Percentiles rank a stretch among this genome's conserved stretches.
Conservation (phyloP, 2,329 filamentous ascomycete genomes). For the Cladosporium sp. region DNA sequence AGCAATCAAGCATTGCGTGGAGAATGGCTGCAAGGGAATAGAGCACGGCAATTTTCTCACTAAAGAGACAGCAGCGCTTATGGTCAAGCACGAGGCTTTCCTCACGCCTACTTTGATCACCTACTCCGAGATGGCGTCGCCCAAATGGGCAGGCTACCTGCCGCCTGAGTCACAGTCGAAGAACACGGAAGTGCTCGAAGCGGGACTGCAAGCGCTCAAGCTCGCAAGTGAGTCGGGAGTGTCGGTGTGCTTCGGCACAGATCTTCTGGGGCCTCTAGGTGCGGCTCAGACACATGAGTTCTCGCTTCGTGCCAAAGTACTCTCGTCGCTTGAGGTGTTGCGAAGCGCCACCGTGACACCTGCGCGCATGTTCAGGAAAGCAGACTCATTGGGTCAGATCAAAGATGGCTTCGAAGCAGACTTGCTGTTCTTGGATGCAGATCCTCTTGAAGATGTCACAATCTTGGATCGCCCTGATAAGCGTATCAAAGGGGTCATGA, state of each 20-base stretch:
- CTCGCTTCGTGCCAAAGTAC: constrained; percentile 36
- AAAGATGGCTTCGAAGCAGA: constrained; percentile 39
- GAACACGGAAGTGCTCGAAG: constrained; percentile 43
- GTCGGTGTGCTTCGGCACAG: constrained; percentile 50
- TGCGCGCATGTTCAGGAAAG: constrained; percentile 43
- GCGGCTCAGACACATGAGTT: constrained; percentile 46
- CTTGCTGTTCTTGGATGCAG: constrained; percentile 35
- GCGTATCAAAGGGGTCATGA: constrained; percentile 45
- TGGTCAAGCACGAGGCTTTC: constrained; percentile 44
- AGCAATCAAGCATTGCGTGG: constrained; percentile 49
- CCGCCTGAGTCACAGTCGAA: constrained; percentile 37
- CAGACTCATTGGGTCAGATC: constrained; percentile 43
- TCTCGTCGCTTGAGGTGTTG: constrained; percentile 38
- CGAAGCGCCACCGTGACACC: constrained; percentile 48
- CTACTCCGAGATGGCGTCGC: constrained; percentile 43
- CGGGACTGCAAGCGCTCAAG: constrained; percentile 41
- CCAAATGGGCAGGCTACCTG: constrained; percentile 24
- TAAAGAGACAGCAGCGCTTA: constrained; percentile 44
- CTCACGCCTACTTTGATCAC: constrained; percentile 51
- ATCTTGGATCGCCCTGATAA: constrained; percentile 44
- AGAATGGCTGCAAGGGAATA: constrained; percentile 51
- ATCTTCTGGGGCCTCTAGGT: constrained; percentile 46
- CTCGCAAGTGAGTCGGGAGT: constrained; percentile 49
- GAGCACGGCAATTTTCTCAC: constrained; percentile 58
- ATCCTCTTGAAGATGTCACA: constrained; percentile 49